A percentile compares a stretch with the other conserved stretches of the same genome.
Conservation (phyloP, 129 eudicot genomes). For the Artemisia argyi region DNA sequence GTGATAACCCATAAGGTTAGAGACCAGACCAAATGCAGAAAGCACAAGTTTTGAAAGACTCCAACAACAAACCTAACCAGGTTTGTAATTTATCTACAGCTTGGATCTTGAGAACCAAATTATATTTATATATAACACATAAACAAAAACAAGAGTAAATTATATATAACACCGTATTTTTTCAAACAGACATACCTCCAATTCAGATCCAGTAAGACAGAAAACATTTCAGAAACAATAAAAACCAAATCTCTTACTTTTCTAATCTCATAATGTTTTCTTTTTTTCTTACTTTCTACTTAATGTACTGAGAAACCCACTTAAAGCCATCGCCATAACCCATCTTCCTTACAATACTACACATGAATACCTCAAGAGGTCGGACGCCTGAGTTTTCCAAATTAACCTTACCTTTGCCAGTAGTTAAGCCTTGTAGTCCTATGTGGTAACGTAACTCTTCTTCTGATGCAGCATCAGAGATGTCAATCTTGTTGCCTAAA, state of each 20-base stretch:
- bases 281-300: slow-evolving; percentile 34
- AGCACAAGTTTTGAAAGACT: no score
- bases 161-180: slow-evolving; percentile 9
- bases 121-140: no score
- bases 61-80: no score
- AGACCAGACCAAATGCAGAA: no score
- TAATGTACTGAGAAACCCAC: slow-evolving; percentile 95
- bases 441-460: slow-evolving; percentile 69
- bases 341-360: slow-evolving; percentile 93
- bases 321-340: slow-evolving; percentile 98
- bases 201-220: slow-evolving; percentile 4
- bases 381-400: slow-evolving; percentile 76
- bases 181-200: slow-evolving; percentile 6
- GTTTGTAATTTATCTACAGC: no score
- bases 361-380: slow-evolving; percentile 98
- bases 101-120: no score
- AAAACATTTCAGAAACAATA: neutral
- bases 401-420: slow-evolving; percentile 91
- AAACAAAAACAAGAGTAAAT: neutral
- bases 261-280: neutral
- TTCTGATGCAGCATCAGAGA: slow-evolving; percentile 90
- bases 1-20: no score
- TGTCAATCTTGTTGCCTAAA: slow-evolving; percentile 89
- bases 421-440: slow-evolving; percentile 70
- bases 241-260: slow-evolving; percentile 21